Conservation (phyloP, 2,329 filamentous ascomycete species). For the Bipolaris oryzae region DNA sequence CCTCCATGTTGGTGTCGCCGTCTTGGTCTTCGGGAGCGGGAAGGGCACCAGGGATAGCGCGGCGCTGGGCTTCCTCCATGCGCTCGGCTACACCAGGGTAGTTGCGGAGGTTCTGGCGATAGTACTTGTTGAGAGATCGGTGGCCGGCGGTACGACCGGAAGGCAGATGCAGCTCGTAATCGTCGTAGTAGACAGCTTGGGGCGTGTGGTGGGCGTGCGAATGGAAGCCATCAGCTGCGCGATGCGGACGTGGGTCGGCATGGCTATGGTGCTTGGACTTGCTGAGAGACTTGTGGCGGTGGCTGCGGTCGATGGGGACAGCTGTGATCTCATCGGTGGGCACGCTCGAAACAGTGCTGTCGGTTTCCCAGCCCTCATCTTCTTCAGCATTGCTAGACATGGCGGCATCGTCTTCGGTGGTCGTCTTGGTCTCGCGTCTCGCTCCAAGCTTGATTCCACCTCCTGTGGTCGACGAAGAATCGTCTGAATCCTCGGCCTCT, state of each 20-base stretch:
- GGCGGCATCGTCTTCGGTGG: slow-evolving; percentile 42
- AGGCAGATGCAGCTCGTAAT: slow-evolving; percentile 91
- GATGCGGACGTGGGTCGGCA: slow-evolving; percentile 72
- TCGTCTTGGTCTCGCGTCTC: slow-evolving; percentile 58
- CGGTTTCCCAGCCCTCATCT: slow-evolving; percentile 94
- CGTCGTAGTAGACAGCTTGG: slow-evolving; percentile 83
- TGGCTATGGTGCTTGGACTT: slow-evolving; percentile 78
- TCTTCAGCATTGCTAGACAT: slow-evolving; percentile 62
- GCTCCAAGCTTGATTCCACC: slow-evolving; percentile 73
- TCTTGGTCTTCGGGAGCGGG: slow-evolving; percentile 57
- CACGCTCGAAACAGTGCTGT: slow-evolving; percentile 82
- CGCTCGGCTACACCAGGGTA: slow-evolving; percentile 82
- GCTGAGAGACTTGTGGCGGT: slow-evolving; percentile 73
- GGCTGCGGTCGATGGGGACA: slow-evolving; percentile 74
- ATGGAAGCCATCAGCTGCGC: slow-evolving; percentile 77
- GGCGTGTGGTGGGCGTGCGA: slow-evolving; percentile 77
- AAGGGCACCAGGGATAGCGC: slow-evolving; percentile 51
- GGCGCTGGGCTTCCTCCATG: slow-evolving; percentile 63
- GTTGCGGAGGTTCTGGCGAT: slow-evolving; percentile 86
- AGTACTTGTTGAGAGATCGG: slow-evolving; percentile 85
- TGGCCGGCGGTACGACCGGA: slow-evolving; percentile 90
- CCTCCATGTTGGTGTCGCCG: slow-evolving; percentile 42
- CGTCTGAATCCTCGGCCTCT: slow-evolving; percentile 51
- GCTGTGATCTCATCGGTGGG: slow-evolving; percentile 83
- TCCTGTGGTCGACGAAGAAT: slow-evolving; percentile 53